Conservation (phyloP, 2,329 filamentous ascomycete genomes). For the Apiospora aurea region DNA sequence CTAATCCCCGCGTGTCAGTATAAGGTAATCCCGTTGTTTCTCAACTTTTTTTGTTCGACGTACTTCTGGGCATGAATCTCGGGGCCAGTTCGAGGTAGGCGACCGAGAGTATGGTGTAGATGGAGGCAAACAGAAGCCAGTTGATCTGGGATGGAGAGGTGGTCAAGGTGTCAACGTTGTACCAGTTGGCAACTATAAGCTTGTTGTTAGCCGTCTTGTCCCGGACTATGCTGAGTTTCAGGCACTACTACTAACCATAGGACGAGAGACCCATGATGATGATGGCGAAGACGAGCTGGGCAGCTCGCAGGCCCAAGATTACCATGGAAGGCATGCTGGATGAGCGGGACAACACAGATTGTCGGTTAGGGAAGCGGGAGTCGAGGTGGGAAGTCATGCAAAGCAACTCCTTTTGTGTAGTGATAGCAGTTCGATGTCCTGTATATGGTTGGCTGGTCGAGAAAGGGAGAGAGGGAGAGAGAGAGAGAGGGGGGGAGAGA, state of each 20-base stretch:
- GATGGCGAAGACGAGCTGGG: constrained; percentile 54
- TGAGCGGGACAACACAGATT: constrained; percentile 32
- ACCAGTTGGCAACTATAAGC: constrained; percentile 64
- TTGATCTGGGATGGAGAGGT: constrained; percentile 63
- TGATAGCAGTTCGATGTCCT: not conserved
- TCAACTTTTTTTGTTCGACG: constrained; percentile 27
- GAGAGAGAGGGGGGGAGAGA: constrained; percentile 29
- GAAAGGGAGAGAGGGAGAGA: constrained; percentile 28
- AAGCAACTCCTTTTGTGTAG: constrained; percentile 24
- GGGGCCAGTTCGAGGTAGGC: constrained; percentile 59
- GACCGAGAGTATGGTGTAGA: constrained; percentile 63
- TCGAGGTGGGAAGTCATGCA: constrained; percentile 40
- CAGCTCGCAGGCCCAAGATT: constrained; percentile 51
- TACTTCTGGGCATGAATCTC: constrained; percentile 52
- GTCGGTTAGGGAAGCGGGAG: constrained; percentile 39
- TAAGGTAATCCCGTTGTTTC: not conserved
- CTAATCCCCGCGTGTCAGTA: constrained; percentile 33
- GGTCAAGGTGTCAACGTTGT: constrained; percentile 60
- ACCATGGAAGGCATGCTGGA: constrained; percentile 49
- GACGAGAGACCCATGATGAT: constrained; percentile 56
- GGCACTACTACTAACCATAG: constrained; percentile 52
- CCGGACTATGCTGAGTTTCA: not conserved
- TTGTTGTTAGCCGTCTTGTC: not conserved
- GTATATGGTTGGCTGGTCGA: constrained; percentile 26
- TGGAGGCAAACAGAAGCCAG: constrained; percentile 63